Conservation (phyloP, 75 land plant species). For the Ceratopteris richardii region DNA sequence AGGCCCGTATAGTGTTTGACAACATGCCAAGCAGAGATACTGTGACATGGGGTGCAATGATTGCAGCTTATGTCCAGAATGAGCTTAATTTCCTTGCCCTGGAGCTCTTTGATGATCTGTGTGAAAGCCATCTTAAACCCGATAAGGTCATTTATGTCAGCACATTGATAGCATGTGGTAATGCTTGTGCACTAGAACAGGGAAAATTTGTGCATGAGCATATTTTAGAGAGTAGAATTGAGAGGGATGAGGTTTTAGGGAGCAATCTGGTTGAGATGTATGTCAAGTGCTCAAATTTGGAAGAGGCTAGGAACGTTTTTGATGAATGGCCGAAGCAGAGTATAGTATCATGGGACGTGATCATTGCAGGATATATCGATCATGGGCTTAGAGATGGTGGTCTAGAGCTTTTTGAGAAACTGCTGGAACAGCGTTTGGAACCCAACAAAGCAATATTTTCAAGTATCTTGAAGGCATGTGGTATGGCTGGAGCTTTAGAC, state of each 20-base stretch:
- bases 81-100: slow-evolving; percentile 14
- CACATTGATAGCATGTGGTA: slow-evolving; percentile 12
- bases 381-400: slow-evolving; percentile 35
- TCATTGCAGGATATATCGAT: slow-evolving; percentile 46
- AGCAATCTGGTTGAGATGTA: slow-evolving; percentile 38
- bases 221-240: slow-evolving; percentile 9
- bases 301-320: slow-evolving; percentile 29
- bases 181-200: not conserved
- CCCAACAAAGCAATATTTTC: slow-evolving; percentile 39
- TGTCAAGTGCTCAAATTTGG: slow-evolving; percentile 25
- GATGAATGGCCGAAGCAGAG: slow-evolving; percentile 34
- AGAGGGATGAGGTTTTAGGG: slow-evolving; percentile 23
- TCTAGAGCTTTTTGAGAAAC: slow-evolving; percentile 21
- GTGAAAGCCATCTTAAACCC: not conserved
- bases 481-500: slow-evolving; percentile 5
- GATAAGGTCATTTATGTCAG: slow-evolving; percentile 14
- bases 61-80: slow-evolving; percentile 21
- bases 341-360: slow-evolving; percentile 46
- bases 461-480: slow-evolving; percentile 21
- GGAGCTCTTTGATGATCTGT: slow-evolving; percentile 15
- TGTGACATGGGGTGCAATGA: slow-evolving; percentile 30
- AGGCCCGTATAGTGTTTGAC: slow-evolving; percentile 30
- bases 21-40: slow-evolving; percentile 14
- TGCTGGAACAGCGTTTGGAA: slow-evolving; percentile 13
- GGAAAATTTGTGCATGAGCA: slow-evolving; percentile 21